Evolutionary conservation across 495 filamentous ascomycete species (phyloP).

Genomic region (Letharia lupina): DNA sequence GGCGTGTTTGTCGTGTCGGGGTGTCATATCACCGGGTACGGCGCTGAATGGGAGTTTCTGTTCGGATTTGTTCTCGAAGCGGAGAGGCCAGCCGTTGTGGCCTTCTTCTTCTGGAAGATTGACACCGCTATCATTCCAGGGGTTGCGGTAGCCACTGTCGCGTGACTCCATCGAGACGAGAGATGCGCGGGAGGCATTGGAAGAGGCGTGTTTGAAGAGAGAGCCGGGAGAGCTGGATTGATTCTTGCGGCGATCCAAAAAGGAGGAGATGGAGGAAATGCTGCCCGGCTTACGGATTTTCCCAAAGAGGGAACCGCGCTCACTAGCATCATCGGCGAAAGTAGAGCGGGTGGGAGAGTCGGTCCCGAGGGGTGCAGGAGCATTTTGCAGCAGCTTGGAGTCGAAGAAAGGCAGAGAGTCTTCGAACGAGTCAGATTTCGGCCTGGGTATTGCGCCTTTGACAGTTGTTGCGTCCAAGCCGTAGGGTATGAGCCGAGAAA

Average conservation of each 20-base stretch:
- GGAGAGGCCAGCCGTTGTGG: slow-evolving; percentile 56
- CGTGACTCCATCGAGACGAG: slow-evolving; percentile 89
- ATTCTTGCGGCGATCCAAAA: slow-evolving; percentile 87
- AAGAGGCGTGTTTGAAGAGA: slow-evolving; percentile 87
- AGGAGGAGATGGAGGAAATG: slow-evolving; percentile 86
- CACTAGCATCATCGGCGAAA: slow-evolving; percentile 71
- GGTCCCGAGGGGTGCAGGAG: slow-evolving; percentile 65
- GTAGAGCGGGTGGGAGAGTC: slow-evolving; percentile 77
- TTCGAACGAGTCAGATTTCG: slow-evolving; percentile 97
- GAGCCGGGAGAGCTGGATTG: slow-evolving; percentile 73
- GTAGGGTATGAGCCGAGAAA: slow-evolving; percentile 68
- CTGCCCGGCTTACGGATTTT: slow-evolving; percentile 85
- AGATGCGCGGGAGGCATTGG: slow-evolving; percentile 89
- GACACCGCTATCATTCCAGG: slow-evolving; percentile 93
- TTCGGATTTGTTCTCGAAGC: slow-evolving; percentile 41
- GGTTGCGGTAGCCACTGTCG: slow-evolving; percentile 86
- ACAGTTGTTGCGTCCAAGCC: slow-evolving; percentile 79
- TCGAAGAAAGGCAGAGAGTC: slow-evolving; percentile 94
- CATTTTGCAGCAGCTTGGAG: slow-evolving; percentile 88
- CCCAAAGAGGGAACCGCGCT: slow-evolving; percentile 75
- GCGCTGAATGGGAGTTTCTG: slow-evolving; percentile 57
- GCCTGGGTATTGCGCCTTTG: slow-evolving; percentile 86
- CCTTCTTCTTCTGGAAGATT: slow-evolving; percentile 81
- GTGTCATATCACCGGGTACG: slow-evolving; percentile 62
- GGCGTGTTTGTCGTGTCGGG: slow-evolving; percentile 68